Evolutionary conservation across 208 protist genomes (phyloP).

Genomic region (Tritrichomonas musculus): DNA sequence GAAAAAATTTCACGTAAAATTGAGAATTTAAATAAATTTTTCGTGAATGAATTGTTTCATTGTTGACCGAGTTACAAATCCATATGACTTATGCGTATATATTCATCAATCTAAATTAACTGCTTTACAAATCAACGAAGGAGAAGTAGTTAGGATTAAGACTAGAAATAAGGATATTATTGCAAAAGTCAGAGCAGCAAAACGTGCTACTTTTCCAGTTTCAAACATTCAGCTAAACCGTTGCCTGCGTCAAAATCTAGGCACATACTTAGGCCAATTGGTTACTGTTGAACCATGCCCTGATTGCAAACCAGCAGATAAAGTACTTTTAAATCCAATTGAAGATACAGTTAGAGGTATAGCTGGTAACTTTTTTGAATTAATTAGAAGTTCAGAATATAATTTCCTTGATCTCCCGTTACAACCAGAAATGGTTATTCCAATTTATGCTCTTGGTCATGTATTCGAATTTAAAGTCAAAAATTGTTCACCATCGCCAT

Average conservation of each 20-base stretch:
- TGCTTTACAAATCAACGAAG: too few relatives aligned
- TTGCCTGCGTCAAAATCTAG: not conserved
- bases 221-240: not conserved
- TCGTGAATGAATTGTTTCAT: too few relatives aligned
- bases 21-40: too few relatives aligned
- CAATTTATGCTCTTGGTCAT: not conserved
- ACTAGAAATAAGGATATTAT: too few relatives aligned
- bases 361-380: not conserved
- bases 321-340: not conserved
- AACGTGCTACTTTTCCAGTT: too few relatives aligned
- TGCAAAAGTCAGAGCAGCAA: too few relatives aligned
- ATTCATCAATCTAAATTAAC: too few relatives aligned
- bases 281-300: not conserved
- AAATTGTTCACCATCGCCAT: not conserved
- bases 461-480: constrained; percentile 3
- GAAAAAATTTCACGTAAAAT: too few relatives aligned
- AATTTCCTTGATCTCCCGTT: not conserved
- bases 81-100: too few relatives aligned
- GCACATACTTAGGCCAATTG: not conserved
- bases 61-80: too few relatives aligned
- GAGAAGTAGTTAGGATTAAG: too few relatives aligned
- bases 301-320: not conserved
- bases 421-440: not conserved
- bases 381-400: not conserved
- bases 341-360: not conserved